Percentiles rank a stretch among this genome's conserved stretches.
phyloP scores from a whole-genome alignment of 106 monocot species.

The Xerophyta viscosa region DNA sequence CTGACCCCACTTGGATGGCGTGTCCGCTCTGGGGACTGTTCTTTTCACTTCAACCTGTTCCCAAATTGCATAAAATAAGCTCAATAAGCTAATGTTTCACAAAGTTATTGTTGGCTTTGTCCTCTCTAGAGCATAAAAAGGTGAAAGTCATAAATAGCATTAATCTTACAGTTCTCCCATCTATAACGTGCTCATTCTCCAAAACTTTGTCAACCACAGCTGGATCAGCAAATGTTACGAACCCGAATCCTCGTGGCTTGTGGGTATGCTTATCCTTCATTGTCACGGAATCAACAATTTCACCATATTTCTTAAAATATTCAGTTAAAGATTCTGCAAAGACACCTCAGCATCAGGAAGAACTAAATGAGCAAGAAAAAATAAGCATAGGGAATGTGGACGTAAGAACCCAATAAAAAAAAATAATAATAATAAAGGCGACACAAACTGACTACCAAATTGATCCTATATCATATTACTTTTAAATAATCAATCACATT shows the following conservation, averaged over 20 bases:
- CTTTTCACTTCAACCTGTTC: constrained; percentile 97
- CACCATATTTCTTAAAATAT: constrained; percentile 87
- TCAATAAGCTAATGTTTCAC: too few species aligned
- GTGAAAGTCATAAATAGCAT: too few species aligned
- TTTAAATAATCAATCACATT: too few species aligned
- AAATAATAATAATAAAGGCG: too few species aligned
- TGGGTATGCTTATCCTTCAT: constrained; percentile 92
- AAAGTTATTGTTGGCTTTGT: too few species aligned
- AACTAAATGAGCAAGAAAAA: too few species aligned
- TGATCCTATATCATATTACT: too few species aligned
- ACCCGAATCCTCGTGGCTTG: constrained; percentile 89
- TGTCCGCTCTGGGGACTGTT: constrained; percentile 69
- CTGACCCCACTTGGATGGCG: constrained; percentile 36
- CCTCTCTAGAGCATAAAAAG: too few species aligned
- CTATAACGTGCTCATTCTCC: constrained; percentile 86
- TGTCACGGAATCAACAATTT: constrained; percentile 77
- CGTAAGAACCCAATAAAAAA: not conserved
- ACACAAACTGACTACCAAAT: too few species aligned
- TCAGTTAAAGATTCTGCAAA: constrained; percentile 51
- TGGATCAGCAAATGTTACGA: constrained; percentile 82
- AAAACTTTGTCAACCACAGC: constrained; percentile 72
- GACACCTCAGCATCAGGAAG: too few species aligned
- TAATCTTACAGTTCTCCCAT: constrained; percentile 67
- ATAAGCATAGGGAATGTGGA: not conserved
- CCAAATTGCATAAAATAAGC: too few species aligned